Percentiles rank a stretch among this genome's conserved stretches.
Conservation (phyloP, 202 grass and related monocot genomes). For the Brachypodium distachyon region DNA sequence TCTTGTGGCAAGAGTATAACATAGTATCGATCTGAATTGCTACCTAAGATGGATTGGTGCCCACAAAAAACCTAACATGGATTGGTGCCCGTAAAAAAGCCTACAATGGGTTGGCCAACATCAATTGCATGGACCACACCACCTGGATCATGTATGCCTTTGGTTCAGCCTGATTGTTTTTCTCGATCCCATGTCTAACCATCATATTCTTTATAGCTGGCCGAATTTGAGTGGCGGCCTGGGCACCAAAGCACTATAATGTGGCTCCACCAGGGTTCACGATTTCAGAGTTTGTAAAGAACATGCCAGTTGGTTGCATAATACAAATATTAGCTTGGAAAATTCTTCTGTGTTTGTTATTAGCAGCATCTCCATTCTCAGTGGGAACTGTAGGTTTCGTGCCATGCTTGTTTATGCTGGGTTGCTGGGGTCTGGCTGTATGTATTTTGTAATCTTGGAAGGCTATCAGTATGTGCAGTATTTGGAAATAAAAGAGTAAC, state of each 20-base stretch:
- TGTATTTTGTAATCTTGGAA: not conserved
- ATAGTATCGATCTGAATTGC: not conserved
- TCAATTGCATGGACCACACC: not conserved
- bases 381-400: not conserved
- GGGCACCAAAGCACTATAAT: not conserved
- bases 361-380: not conserved
- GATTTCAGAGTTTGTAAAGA: not conserved
- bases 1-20: not conserved
- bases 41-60: not conserved
- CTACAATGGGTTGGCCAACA: not conserved
- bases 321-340: not conserved
- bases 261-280: not conserved
- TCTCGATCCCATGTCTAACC: not conserved
- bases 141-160: not conserved
- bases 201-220: not conserved
- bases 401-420: not conserved
- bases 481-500: not conserved
- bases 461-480: not conserved
- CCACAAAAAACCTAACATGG: not conserved
- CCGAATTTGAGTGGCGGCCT: not conserved
- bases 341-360: not conserved
- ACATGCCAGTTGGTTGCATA: not conserved
- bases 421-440: not conserved
- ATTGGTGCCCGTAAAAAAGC: not conserved
- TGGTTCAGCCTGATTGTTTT: not conserved